These are phyloP conservation scores for Suillus hirtellus DNA, from an alignment of 768 basidiomycete species.

Conservation along the genomic window DNA sequence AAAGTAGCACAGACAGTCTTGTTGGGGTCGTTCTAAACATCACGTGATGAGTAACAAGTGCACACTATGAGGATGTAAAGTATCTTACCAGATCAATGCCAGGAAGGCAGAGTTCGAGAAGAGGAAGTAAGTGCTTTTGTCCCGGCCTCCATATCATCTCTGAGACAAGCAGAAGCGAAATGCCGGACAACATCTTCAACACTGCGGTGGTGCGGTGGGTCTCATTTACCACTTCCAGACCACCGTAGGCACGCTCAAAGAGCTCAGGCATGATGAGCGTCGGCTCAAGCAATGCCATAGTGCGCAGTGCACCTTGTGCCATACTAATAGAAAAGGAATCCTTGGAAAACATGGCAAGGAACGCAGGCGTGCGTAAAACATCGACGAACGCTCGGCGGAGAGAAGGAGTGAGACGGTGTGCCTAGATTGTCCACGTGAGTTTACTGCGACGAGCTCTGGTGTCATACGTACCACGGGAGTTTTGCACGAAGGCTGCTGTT, in stretches of 20 bases:
- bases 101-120: conserved; percentile 86
- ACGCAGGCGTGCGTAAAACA: conserved; percentile 79
- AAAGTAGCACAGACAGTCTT: conserved; percentile 81
- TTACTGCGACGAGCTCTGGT: neutral
- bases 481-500: conserved; percentile 73
- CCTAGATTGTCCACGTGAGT: conserved; percentile 37
- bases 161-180: conserved; percentile 73
- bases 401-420: conserved; percentile 72
- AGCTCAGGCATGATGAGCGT: conserved; percentile 86
- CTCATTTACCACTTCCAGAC: conserved; percentile 92
- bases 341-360: conserved; percentile 91
- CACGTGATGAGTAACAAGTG: conserved; percentile 8
- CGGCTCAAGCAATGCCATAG: conserved; percentile 80
- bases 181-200: conserved; percentile 77
- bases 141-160: conserved; percentile 83
- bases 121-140: conserved; percentile 83
- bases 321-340: conserved; percentile 79
- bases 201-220: conserved; percentile 94
- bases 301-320: conserved; percentile 77
- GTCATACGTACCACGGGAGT: conserved; percentile 60
- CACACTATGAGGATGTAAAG: conserved; percentile 3
- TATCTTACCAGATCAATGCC: conserved; percentile 82
- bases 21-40: conserved; percentile 67
- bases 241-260: conserved; percentile 87
- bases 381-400: conserved; percentile 84